These are phyloP conservation scores for Colletotrichum siamense DNA, from an alignment of 2,329 filamentous ascomycete genomes.

Conservation along the genomic window DNA sequence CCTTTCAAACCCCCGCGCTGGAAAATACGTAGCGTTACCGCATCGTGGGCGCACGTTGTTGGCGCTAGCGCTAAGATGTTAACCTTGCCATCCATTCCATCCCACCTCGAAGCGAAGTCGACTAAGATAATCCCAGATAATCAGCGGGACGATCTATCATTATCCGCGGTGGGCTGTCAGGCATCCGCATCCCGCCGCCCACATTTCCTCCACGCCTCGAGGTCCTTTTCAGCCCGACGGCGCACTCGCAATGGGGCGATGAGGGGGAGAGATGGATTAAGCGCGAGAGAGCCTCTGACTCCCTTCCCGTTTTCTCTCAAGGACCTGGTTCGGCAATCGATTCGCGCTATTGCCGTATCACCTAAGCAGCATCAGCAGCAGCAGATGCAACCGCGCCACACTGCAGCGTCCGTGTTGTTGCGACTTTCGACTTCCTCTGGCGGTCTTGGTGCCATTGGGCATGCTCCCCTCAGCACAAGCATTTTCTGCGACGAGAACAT, in stretches of 20 bases:
- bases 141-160: slow-evolving; percentile 4
- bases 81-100: background rate
- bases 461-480: background rate
- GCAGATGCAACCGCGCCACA: slow-evolving; percentile 1
- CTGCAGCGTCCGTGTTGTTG: slow-evolving; percentile 14
- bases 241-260: background rate
- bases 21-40: background rate
- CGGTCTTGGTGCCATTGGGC: background rate
- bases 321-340: background rate
- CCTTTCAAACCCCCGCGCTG: background rate
- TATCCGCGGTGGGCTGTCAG: slow-evolving; percentile 3
- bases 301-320: background rate
- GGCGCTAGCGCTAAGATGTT: background rate
- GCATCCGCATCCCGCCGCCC: slow-evolving; percentile 1
- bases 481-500: slow-evolving; percentile 1
- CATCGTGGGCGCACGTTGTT: background rate
- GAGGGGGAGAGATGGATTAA: background rate
- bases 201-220: background rate
- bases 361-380: slow-evolving; percentile 4
- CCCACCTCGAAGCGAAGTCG: background rate
- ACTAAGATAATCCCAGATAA: background rate
- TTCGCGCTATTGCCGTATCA: slow-evolving; percentile 6
- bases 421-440: background rate
- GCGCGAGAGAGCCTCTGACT: slow-evolving; percentile 3
- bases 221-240: background rate